These are phyloP conservation scores for Arthrobotrys iridis DNA, from an alignment of 2,329 filamentous ascomycete species.

Conservation along the genomic window DNA sequence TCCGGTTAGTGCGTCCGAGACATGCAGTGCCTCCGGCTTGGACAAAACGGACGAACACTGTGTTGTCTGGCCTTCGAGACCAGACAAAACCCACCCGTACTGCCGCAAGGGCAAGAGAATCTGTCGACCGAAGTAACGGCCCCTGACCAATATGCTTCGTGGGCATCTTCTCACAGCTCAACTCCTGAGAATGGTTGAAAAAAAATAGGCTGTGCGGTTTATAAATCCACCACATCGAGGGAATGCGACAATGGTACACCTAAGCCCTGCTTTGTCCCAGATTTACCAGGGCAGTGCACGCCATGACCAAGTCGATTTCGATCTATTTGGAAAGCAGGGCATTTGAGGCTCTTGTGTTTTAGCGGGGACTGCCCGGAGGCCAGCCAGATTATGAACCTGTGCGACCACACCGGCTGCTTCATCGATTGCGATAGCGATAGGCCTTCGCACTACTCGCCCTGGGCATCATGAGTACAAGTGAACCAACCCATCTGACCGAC, in stretches of 20 bases:
- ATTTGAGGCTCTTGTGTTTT: slow-evolving; percentile 32
- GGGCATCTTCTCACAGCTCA: neutral
- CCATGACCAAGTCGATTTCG: neutral
- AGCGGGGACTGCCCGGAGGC: slow-evolving; percentile 1
- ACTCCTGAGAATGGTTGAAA: neutral
- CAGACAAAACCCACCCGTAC: neutral
- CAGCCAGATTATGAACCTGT: slow-evolving; percentile 4
- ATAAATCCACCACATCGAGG: neutral
- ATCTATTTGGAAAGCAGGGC: slow-evolving; percentile 20
- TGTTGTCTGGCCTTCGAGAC: too few species aligned
- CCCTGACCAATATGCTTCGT: neutral
- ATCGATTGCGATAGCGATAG: slow-evolving; percentile 32
- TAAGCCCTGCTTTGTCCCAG: slow-evolving; percentile 26
- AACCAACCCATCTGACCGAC: slow-evolving; percentile 10
- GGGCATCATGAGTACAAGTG: neutral
- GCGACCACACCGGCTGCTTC: slow-evolving; percentile 15
- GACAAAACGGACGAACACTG: neutral
- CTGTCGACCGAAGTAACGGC: neutral
- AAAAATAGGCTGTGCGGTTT: slow-evolving; percentile 6
- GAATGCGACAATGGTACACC: neutral
- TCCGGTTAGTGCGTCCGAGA: slow-evolving; percentile 16
- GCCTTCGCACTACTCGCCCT: neutral
- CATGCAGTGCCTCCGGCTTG: slow-evolving; percentile 10
- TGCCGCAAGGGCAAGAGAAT: neutral
- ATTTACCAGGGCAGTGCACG: slow-evolving; percentile 2